A percentile compares a stretch with the other conserved stretches of the same genome.
phyloP scores from a whole-genome alignment of 176 grass and related monocot species.

The Avena insularis region DNA sequence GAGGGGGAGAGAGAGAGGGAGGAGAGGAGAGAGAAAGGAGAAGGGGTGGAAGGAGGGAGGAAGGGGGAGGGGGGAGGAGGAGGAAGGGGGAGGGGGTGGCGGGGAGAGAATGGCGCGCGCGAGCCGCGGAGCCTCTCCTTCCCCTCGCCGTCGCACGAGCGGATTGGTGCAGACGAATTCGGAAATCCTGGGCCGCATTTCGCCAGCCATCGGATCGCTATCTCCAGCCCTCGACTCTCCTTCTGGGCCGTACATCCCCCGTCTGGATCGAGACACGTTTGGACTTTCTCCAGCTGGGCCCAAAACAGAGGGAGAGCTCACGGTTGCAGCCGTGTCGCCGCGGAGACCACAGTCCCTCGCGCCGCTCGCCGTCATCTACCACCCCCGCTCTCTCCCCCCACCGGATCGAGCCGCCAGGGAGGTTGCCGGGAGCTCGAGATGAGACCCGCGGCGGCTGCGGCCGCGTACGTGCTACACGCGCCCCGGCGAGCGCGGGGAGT shows the following conservation, averaged over 20 bases:
- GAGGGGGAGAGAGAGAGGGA: background rate
- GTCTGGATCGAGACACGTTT: conserved; percentile 4
- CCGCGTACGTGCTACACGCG: conserved; percentile 48
- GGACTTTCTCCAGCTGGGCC: conserved; percentile 1
- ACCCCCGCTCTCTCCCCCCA: background rate
- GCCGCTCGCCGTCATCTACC: background rate
- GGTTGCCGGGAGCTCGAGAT: background rate
- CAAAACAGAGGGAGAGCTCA: background rate
- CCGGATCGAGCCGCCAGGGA: conserved; percentile 30
- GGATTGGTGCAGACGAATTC: background rate
- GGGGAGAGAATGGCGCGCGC: conserved; percentile 53
- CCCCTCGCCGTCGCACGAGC: background rate
- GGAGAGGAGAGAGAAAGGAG: background rate
- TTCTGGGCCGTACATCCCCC: background rate
- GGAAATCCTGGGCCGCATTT: conserved; percentile 15
- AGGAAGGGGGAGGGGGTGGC: conserved; percentile 31
- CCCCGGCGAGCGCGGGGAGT: conserved; percentile 33
- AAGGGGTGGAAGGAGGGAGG: background rate
- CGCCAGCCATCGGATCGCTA: conserved; percentile 3
- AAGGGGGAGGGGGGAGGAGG: background rate
- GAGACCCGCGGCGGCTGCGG: conserved; percentile 56
- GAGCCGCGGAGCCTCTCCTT: conserved; percentile 16
- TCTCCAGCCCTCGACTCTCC: background rate
- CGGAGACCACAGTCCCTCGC: conserved; percentile 6
- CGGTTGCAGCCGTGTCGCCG: background rate